Conservation (phyloP, 2,329 filamentous ascomycete genomes). For the Colletotrichum cordylinicola region DNA sequence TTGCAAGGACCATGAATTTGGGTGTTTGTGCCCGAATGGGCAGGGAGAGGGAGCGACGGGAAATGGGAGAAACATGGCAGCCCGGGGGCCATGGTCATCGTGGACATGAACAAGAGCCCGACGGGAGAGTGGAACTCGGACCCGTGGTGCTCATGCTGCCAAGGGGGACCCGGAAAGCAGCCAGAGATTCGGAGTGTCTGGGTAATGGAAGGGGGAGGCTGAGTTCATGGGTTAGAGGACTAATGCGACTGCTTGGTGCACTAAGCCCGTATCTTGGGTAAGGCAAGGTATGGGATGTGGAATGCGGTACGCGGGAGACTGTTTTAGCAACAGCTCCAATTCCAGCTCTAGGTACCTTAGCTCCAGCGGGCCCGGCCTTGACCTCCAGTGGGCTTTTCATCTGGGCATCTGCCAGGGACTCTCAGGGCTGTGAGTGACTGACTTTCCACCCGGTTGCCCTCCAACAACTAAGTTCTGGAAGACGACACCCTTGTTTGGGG, state of each 20-base stretch:
- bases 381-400: conserved; percentile 4
- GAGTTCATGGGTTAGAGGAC: neutral
- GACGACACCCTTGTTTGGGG: neutral
- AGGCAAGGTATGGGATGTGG: neutral
- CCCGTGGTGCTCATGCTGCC: neutral
- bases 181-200: neutral
- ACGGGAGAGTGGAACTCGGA: neutral
- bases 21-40: neutral
- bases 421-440: neutral
- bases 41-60: neutral
- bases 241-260: neutral
- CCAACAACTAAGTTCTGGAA: neutral
- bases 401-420: neutral
- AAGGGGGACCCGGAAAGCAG: neutral
- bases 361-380: neutral
- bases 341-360: neutral
- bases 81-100: neutral
- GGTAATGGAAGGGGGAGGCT: conserved; percentile 13
- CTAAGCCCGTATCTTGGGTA: neutral
- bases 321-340: conserved; percentile 19
- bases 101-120: neutral
- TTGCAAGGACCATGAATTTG: neutral
- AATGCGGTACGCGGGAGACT: neutral
- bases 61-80: neutral
- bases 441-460: neutral